These are phyloP conservation scores for Skeletonema menzelii DNA, from an alignment of 108 stramenopile species.

Conservation along the genomic window DNA sequence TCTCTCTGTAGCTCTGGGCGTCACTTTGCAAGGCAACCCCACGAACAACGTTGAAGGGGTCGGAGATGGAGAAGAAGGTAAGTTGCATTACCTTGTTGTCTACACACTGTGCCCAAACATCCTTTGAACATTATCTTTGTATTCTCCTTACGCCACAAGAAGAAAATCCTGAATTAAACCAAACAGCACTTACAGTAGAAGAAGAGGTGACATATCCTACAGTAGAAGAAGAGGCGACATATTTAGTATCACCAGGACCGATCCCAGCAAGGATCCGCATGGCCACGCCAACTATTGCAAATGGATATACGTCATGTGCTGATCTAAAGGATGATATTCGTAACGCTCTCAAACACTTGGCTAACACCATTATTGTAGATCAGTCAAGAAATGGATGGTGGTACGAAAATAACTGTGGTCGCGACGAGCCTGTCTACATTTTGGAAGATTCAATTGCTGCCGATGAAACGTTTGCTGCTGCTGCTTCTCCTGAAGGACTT, in stretches of 20 bases:
- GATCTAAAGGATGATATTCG: slow-evolving; percentile 42
- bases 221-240: slow-evolving; percentile 5
- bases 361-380: slow-evolving; percentile 34
- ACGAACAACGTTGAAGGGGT: neutral
- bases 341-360: slow-evolving; percentile 44
- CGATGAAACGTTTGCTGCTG: neutral
- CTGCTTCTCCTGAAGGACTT: no score
- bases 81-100: neutral
- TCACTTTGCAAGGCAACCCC: slow-evolving; percentile 8
- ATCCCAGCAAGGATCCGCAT: slow-evolving; percentile 38
- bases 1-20: slow-evolving; percentile 18
- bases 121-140: neutral
- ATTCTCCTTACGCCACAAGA: neutral
- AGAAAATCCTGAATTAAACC: neutral
- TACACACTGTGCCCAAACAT: neutral
- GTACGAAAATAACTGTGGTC: slow-evolving; percentile 9
- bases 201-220: no score
- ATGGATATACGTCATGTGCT: slow-evolving; percentile 37
- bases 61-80: neutral
- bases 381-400: slow-evolving; percentile 12
- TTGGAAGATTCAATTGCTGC: neutral
- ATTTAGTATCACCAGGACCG: slow-evolving; percentile 25
- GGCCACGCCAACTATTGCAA: slow-evolving; percentile 28
- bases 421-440: neutral
- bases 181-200: neutral